Evolutionary conservation across 139 green algal species (phyloP), one percentile per base, ranked within the genome.

Genomic region (Micractinium sp.): DNA sequence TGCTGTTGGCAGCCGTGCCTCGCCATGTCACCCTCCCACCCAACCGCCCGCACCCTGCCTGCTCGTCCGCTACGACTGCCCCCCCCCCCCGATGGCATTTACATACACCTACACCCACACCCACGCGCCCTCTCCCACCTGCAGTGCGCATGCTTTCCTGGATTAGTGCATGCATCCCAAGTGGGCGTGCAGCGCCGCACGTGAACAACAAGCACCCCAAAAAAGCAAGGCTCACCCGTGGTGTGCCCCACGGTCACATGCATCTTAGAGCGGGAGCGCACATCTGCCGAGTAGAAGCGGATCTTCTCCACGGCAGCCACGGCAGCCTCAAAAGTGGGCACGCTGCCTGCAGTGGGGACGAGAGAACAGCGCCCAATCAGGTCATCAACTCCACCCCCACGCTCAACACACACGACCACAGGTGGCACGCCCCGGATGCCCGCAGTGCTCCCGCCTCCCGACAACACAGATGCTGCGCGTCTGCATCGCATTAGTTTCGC

Each of bases 251-350:
- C 89, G 0, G 91, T 96, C 36, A 98, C 92, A 89, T 99, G 96
- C 66, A 98, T 93, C 90, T 97, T 97, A 33, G 79, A 77, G 71
- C 73, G 73, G 9, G 82, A 91, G 5, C 66, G 73, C 53, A 93
- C 76, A n/a, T 92, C 53, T 33, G 89, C 92, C 12, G 78, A 29
- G 81, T 91, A 97, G 87, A 96, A 97, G 4, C 94, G 82, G 76
- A 99, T 94, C 86, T 97, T 99, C 77, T 98, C 94, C 27, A 98
- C 93, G 22, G 85, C 89, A 7, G 95, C 95, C 9, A 99, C 87
- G 0, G 96, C 97, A 0, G 76, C 47, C 15, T 80, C 88, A 91
- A 97, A 98, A 0, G 93, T 97, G 38, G 94, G 95, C 77, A 98
- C 92, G 7, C 91, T 93, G 22, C 94, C 93, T 85, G 86, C 31